These are phyloP conservation scores for Scheffersomyces quercinus DNA, from an alignment of 1,139 yeast species.

Conservation along the genomic window DNA sequence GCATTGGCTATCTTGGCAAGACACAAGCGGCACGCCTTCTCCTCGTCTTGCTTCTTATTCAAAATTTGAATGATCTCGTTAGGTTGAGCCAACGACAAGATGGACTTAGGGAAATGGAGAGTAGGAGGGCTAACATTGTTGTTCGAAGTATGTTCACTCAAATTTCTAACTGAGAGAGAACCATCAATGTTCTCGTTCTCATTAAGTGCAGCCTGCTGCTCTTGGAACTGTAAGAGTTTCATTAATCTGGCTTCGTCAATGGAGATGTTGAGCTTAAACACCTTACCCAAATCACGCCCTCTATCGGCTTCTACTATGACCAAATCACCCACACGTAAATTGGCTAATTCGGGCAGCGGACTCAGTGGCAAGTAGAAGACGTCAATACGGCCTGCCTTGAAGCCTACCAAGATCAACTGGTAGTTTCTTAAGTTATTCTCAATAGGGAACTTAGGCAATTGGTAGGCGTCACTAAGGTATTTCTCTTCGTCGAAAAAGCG, in stretches of 20 bases:
- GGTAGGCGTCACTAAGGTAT: slow-evolving; percentile 33
- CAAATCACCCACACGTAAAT: slow-evolving; percentile 61
- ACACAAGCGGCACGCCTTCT: slow-evolving; percentile 65
- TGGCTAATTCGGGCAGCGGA: slow-evolving; percentile 14
- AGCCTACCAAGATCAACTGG: slow-evolving; percentile 65
- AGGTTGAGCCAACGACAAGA: slow-evolving; percentile 66
- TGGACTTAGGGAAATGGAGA: slow-evolving; percentile 69
- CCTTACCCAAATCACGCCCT: slow-evolving; percentile 86
- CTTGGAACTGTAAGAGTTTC: slow-evolving; percentile 55
- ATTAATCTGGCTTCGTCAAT: slow-evolving; percentile 63
- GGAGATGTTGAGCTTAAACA: slow-evolving; percentile 64
- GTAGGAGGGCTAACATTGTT: slow-evolving; percentile 34
- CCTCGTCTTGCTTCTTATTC: slow-evolving; percentile 68
- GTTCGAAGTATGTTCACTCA: slow-evolving; percentile 12
- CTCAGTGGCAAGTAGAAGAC: slow-evolving; percentile 66
- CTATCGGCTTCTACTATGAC: slow-evolving; percentile 98
- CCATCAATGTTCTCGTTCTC: slow-evolving; percentile 15
- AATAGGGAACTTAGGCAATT: slow-evolving; percentile 45
- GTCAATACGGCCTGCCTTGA: slow-evolving; percentile 86
- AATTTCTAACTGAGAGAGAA: slow-evolving; percentile 19
- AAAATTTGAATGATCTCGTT: slow-evolving; percentile 61
- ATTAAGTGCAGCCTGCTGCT: slow-evolving; percentile 55
- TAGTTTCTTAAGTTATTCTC: slow-evolving; percentile 34
- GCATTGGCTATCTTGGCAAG: slow-evolving; percentile 57
- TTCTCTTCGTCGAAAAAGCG: slow-evolving; percentile 21